These are phyloP conservation scores for Eimeria sp. DNA, from an alignment of 169 alveolate species.

Conservation along the genomic window DNA sequence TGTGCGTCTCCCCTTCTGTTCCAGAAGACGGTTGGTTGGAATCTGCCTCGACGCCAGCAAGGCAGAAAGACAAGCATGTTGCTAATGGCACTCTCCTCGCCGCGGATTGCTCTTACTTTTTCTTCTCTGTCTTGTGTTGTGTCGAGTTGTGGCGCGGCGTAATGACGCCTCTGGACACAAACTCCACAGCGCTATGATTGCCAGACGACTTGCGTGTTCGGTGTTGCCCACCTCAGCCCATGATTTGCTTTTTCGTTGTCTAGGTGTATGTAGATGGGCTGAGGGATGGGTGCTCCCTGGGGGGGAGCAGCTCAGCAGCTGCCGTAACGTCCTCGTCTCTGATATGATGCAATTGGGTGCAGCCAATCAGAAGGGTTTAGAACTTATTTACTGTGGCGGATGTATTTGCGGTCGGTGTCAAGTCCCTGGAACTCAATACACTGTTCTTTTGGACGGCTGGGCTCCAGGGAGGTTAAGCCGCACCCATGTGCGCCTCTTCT, in stretches of 20 bases:
- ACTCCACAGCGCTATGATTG: slow-evolving; percentile 48
- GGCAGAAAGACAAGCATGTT: slow-evolving; percentile 13
- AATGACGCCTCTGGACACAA: slow-evolving; percentile 24
- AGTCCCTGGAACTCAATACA: slow-evolving; percentile 38
- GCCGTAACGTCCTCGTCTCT: slow-evolving; percentile 24
- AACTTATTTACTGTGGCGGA: slow-evolving; percentile 29
- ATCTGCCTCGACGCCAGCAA: slow-evolving; percentile 35
- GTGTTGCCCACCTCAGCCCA: slow-evolving; percentile 24
- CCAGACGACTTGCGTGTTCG: slow-evolving; percentile 27
- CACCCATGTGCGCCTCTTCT: background rate
- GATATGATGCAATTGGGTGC: slow-evolving; percentile 40
- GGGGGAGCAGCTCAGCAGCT: background rate
- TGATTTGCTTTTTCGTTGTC: slow-evolving; percentile 48
- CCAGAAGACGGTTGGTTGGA: background rate
- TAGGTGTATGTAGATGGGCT: slow-evolving; percentile 58
- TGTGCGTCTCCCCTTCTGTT: background rate
- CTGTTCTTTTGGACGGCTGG: background rate
- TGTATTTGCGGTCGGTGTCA: slow-evolving; percentile 34
- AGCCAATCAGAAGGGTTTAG: background rate
- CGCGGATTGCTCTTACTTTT: background rate
- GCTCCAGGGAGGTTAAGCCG: slow-evolving; percentile 15
- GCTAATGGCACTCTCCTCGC: background rate
- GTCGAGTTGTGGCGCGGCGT: slow-evolving; percentile 49
- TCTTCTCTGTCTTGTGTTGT: background rate
- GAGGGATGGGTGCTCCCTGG: background rate